Base-by-base conservation (phyloP, 768 basidiomycete genomes). In the Trametes coccinea region DNA sequence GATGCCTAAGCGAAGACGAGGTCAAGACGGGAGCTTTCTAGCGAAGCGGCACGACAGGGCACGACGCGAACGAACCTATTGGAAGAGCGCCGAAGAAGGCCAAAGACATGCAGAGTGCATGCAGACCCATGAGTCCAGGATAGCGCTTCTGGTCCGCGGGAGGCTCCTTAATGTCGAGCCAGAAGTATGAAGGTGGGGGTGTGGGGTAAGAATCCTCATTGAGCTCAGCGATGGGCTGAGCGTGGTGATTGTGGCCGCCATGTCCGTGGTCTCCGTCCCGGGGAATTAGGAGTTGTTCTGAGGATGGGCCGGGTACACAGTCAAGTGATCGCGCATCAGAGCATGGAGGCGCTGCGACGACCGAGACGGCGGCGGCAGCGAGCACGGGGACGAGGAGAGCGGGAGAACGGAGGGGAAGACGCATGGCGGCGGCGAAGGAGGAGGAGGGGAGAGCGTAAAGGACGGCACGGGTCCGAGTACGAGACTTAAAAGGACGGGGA, bases 11-110 rank as follows among this genome's bases (percentile, higher is more conserved):
- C 34, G 22, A 31, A 60, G 40, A 41, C 47, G 56, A 50, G 62
- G 41, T 61, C 45, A 56, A 51, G 57, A 47, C 51, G 54, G 52
- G 39, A 7, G 22, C 33, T 41, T 39, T 29, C 13, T 44, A 13
- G 33, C 44, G 30, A 46, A 45, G 39, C 22, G 56, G 17, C 47
- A 34, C 34, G 22, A 22, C 22, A 22, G 46, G 17, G 6, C 34
- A 37, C 34, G 34, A 37, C 49, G 53, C n/a, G 13, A 47, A 41
- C 85, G 68, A 71, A 95, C 94, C 86, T 46, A 87, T 79, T 22
- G 95, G 95, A 22, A 97, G 80, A 11, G 86, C 84, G 13, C 85
- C 81, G 69, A 97, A 94, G 75, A 93, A 96, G 14, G 93, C 93
- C 2, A 88, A 71, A 58, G 75, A 78, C 88, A 94, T 90, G 67